Base-by-base conservation (phyloP, 768 basidiomycete genomes). In the Baorangia bicolor region DNA sequence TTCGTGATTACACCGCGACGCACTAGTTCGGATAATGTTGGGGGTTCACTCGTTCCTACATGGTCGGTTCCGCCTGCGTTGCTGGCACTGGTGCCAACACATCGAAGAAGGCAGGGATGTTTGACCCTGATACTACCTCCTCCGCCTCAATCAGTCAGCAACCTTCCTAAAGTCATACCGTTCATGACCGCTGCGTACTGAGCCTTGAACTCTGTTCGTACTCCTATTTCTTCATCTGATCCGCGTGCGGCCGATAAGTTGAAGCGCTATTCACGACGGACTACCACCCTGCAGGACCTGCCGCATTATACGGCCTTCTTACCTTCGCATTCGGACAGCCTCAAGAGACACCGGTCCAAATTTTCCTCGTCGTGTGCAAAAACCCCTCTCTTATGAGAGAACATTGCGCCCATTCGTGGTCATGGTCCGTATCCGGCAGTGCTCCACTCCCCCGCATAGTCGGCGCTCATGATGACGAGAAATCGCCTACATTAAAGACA, bases 181-280 rank as follows among this genome's bases (percentile, higher is more conserved):
- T n/a, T 39, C 38, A 39, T 27, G 8, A 7, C 28, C 34, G 30
- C 49, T 25, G 14, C 28, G 41, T 38, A 35, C 56, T 51, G 59
- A 62, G 60, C 27, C 34, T 33, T 33, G 28, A 27, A 12, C 55
- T 43, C 50, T 47, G 59, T 58, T 58, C 42, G 27, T 57, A 4
- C 56, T 51, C 57, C 53, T 55, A 33, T 60, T 51, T 58, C 57
- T 60, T 53, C 46, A 43, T 53, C 42, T 55, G 63, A 65, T 68
- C 41, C 60, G 53, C 60, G n/a, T 51, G 18, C 31, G 27, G 53
- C 60, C 38, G 31, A 42, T n/a, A n/a, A n/a, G n/a, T 33, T 42
- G 28, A 9, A 12, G 30, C 16, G 34, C 16, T 12, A 41, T 62
- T 51, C 60, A 40, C 31, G 18, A 51, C 28, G 43, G 51, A 52